Evolutionary conservation across 1,284 basidiomycete species (phyloP).

Genomic region (Ganoderma lingzhi): DNA sequence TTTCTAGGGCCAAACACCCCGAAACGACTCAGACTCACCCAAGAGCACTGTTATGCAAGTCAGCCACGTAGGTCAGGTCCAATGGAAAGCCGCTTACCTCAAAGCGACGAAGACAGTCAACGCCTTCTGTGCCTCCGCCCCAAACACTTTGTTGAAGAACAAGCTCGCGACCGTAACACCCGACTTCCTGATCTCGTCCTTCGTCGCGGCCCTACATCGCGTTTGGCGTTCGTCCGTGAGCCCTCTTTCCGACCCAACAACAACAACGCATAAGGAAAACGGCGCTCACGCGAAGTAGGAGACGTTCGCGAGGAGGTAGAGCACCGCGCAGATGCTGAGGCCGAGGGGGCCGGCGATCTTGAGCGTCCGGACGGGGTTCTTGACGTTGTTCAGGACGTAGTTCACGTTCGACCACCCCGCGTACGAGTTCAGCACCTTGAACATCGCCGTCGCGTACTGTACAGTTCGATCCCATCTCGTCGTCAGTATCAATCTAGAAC

Average conservation of each 20-base stretch:
- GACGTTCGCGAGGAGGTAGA: slow-evolving; percentile 70
- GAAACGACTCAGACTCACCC: slow-evolving; percentile 36
- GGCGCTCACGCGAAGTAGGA: slow-evolving; percentile 74
- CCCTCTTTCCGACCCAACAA: too few species aligned
- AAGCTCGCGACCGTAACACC: slow-evolving; percentile 69
- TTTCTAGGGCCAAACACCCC: background rate
- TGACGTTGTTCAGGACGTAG: slow-evolving; percentile 65
- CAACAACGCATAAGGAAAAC: background rate
- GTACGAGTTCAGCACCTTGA: slow-evolving; percentile 66
- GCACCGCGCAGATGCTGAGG: slow-evolving; percentile 57
- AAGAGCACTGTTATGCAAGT: slow-evolving; percentile 32
- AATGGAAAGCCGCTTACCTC: slow-evolving; percentile 27
- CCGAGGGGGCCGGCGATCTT: slow-evolving; percentile 74
- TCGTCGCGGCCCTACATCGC: slow-evolving; percentile 57
- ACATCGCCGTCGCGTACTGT: slow-evolving; percentile 64
- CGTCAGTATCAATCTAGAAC: background rate
- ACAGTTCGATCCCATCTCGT: background rate
- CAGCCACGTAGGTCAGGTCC: background rate
- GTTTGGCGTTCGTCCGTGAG: background rate
- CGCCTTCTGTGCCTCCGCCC: slow-evolving; percentile 63
- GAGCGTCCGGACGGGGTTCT: slow-evolving; percentile 71
- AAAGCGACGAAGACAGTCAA: slow-evolving; percentile 70
- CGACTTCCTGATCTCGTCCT: slow-evolving; percentile 65
- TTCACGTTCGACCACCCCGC: slow-evolving; percentile 45
- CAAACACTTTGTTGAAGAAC: slow-evolving; percentile 76